These are phyloP conservation scores for Puccinia brachypodii DNA, from an alignment of 1,284 basidiomycete genomes.

Conservation along the genomic window DNA sequence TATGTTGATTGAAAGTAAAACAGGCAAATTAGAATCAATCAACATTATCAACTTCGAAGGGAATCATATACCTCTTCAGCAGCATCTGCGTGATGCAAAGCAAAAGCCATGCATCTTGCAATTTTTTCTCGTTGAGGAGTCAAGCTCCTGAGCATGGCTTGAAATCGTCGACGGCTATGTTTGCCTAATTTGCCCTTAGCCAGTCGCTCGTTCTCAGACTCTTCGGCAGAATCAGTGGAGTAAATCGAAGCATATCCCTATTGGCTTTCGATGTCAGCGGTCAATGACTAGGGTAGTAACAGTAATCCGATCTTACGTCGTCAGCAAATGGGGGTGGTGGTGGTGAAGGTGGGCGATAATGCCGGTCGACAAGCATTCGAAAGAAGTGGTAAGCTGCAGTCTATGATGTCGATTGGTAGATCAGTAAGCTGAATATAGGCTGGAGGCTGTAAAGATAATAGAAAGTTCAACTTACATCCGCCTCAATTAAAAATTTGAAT, in stretches of 20 bases:
- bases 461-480: constrained; percentile 62
- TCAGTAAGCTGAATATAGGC: constrained; percentile 28
- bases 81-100: constrained; percentile 88
- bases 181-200: constrained; percentile 72
- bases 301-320: constrained; percentile 63
- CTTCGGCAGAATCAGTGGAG: constrained; percentile 92
- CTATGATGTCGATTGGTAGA: constrained; percentile 59
- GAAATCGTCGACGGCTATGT: constrained; percentile 76
- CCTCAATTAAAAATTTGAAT: constrained; percentile 74
- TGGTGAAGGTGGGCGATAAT: constrained; percentile 61
- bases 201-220: constrained; percentile 77
- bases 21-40: not conserved
- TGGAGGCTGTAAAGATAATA: not conserved
- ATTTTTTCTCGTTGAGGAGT: constrained; percentile 84
- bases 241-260: constrained; percentile 88
- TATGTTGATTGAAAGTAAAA: not conserved
- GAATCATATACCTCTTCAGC: constrained; percentile 71
- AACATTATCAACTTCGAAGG: not conserved
- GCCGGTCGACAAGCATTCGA: constrained; percentile 69
- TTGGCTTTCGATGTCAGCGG: constrained; percentile 7
- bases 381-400: constrained; percentile 79
- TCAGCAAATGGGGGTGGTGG: constrained; percentile 74
- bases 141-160: constrained; percentile 81
- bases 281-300: not conserved
- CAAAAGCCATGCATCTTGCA: constrained; percentile 91